Evolutionary conservation across 2,329 filamentous ascomycete species (phyloP).

Genomic region (Remersonia thermophila): DNA sequence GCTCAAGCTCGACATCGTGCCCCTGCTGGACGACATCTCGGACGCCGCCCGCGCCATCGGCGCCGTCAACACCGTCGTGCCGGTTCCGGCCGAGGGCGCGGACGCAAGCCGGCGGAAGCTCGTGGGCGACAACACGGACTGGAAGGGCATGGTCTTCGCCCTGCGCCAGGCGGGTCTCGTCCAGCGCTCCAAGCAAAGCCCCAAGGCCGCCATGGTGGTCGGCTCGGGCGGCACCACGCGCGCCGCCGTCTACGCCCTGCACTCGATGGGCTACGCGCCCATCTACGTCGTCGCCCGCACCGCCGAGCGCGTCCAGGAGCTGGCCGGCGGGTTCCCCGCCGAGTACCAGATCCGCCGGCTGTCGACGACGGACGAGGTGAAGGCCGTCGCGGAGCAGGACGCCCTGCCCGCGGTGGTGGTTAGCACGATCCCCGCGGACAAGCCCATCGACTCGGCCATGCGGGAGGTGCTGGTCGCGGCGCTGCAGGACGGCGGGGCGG

Average conservation of each 20-base stretch:
- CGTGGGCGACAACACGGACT: conserved; percentile 92
- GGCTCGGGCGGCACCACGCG: conserved; percentile 87
- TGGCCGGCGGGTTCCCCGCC: conserved; percentile 60
- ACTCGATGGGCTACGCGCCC: conserved; percentile 69
- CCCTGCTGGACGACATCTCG: conserved; percentile 66
- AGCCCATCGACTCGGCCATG: conserved; percentile 63
- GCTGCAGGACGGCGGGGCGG: conserved; percentile 26
- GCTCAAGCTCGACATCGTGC: conserved; percentile 79
- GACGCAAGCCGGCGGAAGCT: conserved; percentile 30
- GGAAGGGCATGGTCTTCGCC: conserved; percentile 77
- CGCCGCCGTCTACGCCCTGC: conserved; percentile 79
- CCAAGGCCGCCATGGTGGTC: conserved; percentile 61
- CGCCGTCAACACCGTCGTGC: conserved; percentile 87
- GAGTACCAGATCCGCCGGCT: conserved; percentile 61
- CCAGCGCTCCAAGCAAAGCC: conserved; percentile 21
- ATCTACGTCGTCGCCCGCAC: conserved; percentile 82
- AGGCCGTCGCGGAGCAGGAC: conserved; percentile 34
- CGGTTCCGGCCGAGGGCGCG: conserved; percentile 26
- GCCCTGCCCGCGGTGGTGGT: conserved; percentile 59
- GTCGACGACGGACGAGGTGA: conserved; percentile 35
- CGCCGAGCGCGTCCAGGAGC: conserved; percentile 49
- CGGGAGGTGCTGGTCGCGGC: conserved; percentile 48
- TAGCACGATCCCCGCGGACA: conserved; percentile 82
- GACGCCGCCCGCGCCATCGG: conserved; percentile 72
- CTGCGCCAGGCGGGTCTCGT: conserved; percentile 56